Percentiles rank a stretch among this genome's conserved stretches.
These are phyloP conservation scores for Tetrahymena thermophila DNA, from an alignment of 73 alveolate genomes.

Conservation along the genomic window DNA sequence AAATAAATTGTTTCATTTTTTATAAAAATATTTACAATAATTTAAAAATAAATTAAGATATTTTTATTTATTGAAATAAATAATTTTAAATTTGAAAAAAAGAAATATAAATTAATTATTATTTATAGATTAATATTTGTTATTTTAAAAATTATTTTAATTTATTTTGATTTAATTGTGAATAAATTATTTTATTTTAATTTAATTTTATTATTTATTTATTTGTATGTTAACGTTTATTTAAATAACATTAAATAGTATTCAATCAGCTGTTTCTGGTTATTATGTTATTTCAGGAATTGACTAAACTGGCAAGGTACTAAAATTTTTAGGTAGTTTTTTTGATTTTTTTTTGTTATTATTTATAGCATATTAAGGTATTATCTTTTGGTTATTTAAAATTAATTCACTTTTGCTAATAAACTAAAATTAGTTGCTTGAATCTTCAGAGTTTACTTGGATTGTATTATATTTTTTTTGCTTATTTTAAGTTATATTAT, in stretches of 20 bases:
- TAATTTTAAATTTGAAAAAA: too few species aligned
- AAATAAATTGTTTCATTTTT: too few species aligned
- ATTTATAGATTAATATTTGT: too few species aligned
- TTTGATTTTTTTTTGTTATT: not conserved
- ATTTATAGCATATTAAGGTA: not conserved
- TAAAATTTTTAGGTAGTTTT: not conserved
- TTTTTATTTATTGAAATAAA: too few species aligned
- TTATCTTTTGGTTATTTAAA: not conserved
- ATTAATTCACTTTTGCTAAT: not conserved
- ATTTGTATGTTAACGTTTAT: not conserved
- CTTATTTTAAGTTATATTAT: not conserved
- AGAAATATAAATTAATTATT: too few species aligned
- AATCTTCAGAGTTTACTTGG: not conserved
- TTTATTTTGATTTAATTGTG: too few species aligned
- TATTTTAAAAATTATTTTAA: too few species aligned
- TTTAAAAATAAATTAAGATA: too few species aligned
- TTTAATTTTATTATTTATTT: too few species aligned
- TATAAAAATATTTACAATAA: too few species aligned
- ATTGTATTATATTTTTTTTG: not conserved
- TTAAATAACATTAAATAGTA: too few species aligned
- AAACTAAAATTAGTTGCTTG: not conserved
- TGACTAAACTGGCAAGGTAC: not conserved
- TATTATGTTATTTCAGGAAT: not conserved
- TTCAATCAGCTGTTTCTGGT: not conserved
- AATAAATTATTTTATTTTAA: too few species aligned